Conservation (phyloP, 2,329 filamentous ascomycete genomes). For the Grosmannia clavigera region DNA sequence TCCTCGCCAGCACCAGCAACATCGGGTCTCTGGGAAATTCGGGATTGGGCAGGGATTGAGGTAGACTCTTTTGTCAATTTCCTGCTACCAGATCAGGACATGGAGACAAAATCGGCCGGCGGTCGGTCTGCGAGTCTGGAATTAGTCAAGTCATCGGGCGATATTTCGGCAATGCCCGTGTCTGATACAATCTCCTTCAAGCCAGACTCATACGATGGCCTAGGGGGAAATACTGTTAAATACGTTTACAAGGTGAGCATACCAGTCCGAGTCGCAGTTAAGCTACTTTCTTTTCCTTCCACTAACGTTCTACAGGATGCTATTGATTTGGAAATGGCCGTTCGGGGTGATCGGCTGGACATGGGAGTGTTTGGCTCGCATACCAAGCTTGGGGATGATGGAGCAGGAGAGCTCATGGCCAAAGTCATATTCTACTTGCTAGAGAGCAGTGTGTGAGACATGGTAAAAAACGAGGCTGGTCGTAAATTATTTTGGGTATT, state of each 20-base stretch:
- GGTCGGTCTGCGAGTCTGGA: neutral
- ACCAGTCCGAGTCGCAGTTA: too few species aligned
- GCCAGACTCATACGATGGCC: constrained; percentile 8
- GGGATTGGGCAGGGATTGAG: constrained; percentile 58
- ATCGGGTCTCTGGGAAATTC: constrained; percentile 58
- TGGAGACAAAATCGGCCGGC: neutral
- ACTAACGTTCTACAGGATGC: constrained; percentile 8
- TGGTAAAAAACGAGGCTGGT: neutral
- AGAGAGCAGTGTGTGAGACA: neutral
- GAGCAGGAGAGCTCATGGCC: neutral
- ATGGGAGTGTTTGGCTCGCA: constrained; percentile 14
- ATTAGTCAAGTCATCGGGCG: neutral
- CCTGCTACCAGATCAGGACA: constrained; percentile 31
- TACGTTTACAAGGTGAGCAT: constrained; percentile 22
- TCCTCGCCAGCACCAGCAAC: constrained; percentile 33
- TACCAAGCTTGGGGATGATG: neutral
- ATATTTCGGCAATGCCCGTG: neutral
- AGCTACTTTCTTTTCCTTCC: too few species aligned
- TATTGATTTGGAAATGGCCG: constrained; percentile 13
- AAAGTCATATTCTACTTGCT: neutral
- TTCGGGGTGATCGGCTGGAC: constrained; percentile 8
- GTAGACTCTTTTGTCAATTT: constrained; percentile 76
- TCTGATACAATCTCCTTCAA: neutral
- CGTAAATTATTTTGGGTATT: neutral
- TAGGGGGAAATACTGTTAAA: constrained; percentile 15